Percentiles rank a stretch among this genome's conserved stretches.
These are phyloP conservation scores for Mucor plumbeus DNA, from an alignment of 371 early-diverging fungal genomes.

Conservation along the genomic window DNA sequence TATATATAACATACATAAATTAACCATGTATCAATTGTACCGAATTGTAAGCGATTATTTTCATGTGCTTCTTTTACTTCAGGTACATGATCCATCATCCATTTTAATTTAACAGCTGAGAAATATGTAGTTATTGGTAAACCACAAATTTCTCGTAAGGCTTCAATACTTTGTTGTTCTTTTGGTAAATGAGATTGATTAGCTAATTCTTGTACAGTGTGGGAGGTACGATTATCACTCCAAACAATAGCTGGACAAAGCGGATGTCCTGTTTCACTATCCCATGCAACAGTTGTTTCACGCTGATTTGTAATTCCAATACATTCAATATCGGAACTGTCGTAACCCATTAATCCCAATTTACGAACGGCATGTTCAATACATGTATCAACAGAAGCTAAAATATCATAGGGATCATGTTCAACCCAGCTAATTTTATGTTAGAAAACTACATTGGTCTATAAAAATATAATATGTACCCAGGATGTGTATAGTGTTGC, in stretches of 20 bases:
- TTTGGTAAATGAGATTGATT: conserved; percentile 30
- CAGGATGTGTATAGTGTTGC: conserved; percentile 77
- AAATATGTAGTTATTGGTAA: conserved; percentile 96
- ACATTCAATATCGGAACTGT: conserved; percentile 67
- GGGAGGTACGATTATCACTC: conserved; percentile 89
- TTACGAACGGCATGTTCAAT: conserved; percentile 72
- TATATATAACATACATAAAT: conserved; percentile 64
- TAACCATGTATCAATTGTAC: conserved; percentile 93
- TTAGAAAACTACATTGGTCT: conserved; percentile 46
- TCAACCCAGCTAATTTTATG: conserved; percentile 80
- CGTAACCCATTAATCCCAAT: conserved; percentile 64
- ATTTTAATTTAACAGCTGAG: conserved; percentile 88
- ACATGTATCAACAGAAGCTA: conserved; percentile 76
- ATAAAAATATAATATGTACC: conserved; percentile 51
- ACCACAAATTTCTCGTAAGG: conserved; percentile 71
- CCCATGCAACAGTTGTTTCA: conserved; percentile 95
- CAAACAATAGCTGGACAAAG: conserved; percentile 93
- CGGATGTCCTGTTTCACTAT: conserved; percentile 79
- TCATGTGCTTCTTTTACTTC: conserved; percentile 62
- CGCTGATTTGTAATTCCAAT: conserved; percentile 97
- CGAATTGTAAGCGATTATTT: conserved; percentile 63
- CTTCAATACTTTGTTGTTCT: conserved; percentile 45
- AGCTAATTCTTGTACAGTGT: conserved; percentile 70
- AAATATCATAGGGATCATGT: conserved; percentile 84
- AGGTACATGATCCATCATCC: conserved; percentile 87